Conservation (phyloP, 1,284 basidiomycete species). For the Cutaneotrichosporon cavernicola region DNA sequence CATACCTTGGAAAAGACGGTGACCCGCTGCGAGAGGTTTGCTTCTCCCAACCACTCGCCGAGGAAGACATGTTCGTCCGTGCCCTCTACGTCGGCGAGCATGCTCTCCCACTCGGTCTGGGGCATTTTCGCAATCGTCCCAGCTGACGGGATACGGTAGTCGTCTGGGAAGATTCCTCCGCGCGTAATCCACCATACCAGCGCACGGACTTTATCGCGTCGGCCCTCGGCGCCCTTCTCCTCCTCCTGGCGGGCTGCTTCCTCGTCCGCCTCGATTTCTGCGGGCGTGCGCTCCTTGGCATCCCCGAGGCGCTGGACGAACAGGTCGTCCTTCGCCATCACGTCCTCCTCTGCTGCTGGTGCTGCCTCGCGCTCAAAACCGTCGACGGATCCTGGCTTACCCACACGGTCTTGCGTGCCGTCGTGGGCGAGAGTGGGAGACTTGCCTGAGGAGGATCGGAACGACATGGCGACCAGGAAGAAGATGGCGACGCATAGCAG, state of each 20-base stretch:
- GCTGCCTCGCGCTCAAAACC: slow-evolving; percentile 13
- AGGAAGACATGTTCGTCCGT: slow-evolving; percentile 35
- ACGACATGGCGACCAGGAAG: not conserved
- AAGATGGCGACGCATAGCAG: not conserved
- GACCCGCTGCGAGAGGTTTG: slow-evolving; percentile 37
- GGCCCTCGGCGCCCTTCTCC: slow-evolving; percentile 2
- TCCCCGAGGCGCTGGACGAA: slow-evolving; percentile 20
- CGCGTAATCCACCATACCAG: slow-evolving; percentile 47
- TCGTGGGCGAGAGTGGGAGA: not conserved
- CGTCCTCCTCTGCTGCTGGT: slow-evolving; percentile 34
- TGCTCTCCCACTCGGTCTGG: slow-evolving; percentile 30
- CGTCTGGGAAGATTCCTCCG: slow-evolving; percentile 40
- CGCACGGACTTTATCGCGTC: slow-evolving; percentile 31
- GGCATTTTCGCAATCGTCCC: slow-evolving; percentile 31
- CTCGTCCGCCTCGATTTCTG: slow-evolving; percentile 31
- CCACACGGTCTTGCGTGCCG: not conserved
- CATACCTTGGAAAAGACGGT: slow-evolving; percentile 52
- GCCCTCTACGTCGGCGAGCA: slow-evolving; percentile 24
- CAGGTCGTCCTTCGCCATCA: slow-evolving; percentile 48
- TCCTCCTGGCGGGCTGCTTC: slow-evolving; percentile 29
- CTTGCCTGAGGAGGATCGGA: not conserved
- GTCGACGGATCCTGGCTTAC: not conserved
- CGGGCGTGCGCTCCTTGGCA: slow-evolving; percentile 31
- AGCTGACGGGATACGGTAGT: slow-evolving; percentile 33
- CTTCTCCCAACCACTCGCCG: slow-evolving; percentile 41